Percentiles rank a stretch among this genome's conserved stretches.
phyloP scores from a whole-genome alignment of 805 yeast genomes.

The Brettanomyces naardenensis region DNA sequence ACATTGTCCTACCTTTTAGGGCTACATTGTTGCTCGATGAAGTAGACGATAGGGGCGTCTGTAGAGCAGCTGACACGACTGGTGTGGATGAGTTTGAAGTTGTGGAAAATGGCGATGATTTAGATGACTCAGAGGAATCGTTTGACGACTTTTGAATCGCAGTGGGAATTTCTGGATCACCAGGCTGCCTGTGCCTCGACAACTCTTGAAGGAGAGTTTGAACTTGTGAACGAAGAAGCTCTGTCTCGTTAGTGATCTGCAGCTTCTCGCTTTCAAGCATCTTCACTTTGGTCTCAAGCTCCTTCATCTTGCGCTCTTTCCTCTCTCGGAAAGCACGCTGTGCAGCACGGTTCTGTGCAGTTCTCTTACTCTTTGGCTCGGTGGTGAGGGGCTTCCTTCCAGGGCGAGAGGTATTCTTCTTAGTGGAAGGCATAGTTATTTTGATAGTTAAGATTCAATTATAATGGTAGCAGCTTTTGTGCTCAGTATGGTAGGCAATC shows the following conservation, averaged over 20 bases:
- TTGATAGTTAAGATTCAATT: neutral
- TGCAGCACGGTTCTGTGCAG: conserved; percentile 98
- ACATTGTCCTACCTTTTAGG: neutral
- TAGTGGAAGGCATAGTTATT: neutral
- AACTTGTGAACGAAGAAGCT: conserved; percentile 69
- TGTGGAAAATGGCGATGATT: neutral
- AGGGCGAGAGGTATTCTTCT: conserved; percentile 35
- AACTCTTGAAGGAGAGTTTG: conserved; percentile 67
- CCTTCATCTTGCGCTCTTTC: conserved; percentile 80
- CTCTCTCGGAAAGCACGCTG: conserved; percentile 95
- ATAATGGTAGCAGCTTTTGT: too few relatives aligned
- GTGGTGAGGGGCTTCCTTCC: conserved; percentile 75
- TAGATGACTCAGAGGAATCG: conserved; percentile 1
- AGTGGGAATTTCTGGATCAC: neutral
- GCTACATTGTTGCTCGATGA: neutral
- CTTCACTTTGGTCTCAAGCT: conserved; percentile 71
- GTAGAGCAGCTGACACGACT: neutral
- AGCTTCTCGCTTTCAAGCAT: conserved; percentile 64
- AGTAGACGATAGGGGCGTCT: conserved; percentile 1
- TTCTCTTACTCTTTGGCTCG: conserved; percentile 76
- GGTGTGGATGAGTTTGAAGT: neutral
- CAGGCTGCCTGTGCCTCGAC: conserved; percentile 4
- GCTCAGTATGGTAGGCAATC: too few relatives aligned
- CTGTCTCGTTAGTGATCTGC: conserved; percentile 62
- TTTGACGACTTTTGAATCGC: neutral